phyloP scores from a whole-genome alignment of 305 asterid genomes.

The Andrographis paniculata region DNA sequence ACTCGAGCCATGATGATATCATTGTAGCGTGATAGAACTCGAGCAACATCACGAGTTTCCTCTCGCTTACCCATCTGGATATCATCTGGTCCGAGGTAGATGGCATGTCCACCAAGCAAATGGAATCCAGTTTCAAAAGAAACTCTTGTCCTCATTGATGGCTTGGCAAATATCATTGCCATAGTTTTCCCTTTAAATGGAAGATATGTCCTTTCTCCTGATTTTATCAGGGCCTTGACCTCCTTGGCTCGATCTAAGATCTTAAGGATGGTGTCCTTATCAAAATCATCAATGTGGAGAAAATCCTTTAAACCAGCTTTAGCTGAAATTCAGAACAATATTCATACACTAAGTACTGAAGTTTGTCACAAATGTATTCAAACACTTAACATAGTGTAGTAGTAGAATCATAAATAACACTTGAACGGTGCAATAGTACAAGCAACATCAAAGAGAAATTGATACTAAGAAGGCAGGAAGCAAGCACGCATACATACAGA shows the following conservation, averaged over 20 bases:
- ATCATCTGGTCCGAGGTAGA: constrained; percentile 87
- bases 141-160: constrained; percentile 97
- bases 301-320: constrained; percentile 69
- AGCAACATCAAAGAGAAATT: too few species aligned
- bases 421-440: too few species aligned
- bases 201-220: constrained; percentile 80
- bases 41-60: constrained; percentile 97
- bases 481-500: too few species aligned
- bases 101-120: constrained; percentile 97
- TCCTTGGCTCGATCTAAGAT: constrained; percentile 80
- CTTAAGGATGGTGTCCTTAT: constrained; percentile 60
- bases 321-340: constrained; percentile 35
- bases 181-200: constrained; percentile 89
- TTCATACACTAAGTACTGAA: not conserved
- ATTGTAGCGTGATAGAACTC: constrained; percentile 88
- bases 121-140: constrained; percentile 89
- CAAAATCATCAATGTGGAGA: constrained; percentile 71
- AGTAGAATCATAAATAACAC: not conserved
- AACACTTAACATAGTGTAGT: not conserved
- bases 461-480: too few species aligned
- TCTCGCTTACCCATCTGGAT: constrained; percentile 98
- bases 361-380: not conserved
- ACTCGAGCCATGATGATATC: constrained; percentile 98
- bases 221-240: constrained; percentile 72
- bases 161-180: constrained; percentile 98